Evolutionary conservation across 2,329 filamentous ascomycete genomes (phyloP).

Genomic region (Fusarium succisae): DNA sequence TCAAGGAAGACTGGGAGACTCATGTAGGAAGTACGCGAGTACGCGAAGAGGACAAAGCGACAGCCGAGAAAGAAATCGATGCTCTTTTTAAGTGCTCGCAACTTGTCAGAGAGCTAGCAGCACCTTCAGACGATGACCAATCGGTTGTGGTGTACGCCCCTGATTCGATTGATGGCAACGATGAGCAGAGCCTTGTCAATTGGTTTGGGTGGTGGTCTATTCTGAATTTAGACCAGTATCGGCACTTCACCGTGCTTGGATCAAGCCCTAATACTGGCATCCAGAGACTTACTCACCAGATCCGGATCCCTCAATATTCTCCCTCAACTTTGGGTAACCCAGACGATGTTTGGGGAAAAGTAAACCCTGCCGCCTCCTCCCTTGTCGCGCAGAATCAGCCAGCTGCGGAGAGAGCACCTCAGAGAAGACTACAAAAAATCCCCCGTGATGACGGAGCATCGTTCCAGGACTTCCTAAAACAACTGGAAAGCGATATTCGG

Average conservation of each 20-base stretch:
- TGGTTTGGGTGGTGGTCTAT: conserved; percentile 70
- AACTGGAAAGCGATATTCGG: not conserved
- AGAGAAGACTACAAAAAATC: not conserved
- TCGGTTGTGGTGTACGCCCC: conserved; percentile 57
- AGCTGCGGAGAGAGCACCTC: not conserved
- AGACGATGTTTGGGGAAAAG: conserved; percentile 40
- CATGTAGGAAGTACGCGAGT: not conserved
- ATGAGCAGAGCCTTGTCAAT: conserved; percentile 70
- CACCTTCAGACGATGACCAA: conserved; percentile 11
- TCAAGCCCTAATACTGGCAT: conserved; percentile 45
- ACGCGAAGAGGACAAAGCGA: not conserved
- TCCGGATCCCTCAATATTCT: conserved; percentile 46
- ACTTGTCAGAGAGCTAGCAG: conserved; percentile 32
- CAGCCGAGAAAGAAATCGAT: conserved; percentile 17
- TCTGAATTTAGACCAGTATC: conserved; percentile 58
- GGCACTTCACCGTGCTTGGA: conserved; percentile 66
- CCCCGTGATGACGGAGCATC: conserved; percentile 6
- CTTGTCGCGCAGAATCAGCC: not conserved
- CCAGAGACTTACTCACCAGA: conserved; percentile 37
- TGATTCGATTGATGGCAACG: conserved; percentile 61
- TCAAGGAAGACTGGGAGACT: not conserved
- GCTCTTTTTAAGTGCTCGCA: conserved; percentile 37
- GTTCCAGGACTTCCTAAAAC: conserved; percentile 9
- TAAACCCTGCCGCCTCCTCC: conserved; percentile 1
- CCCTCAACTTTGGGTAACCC: conserved; percentile 49